phyloP scores from a whole-genome alignment of 2,329 filamentous ascomycete genomes.

The Aspergillus texensis region DNA sequence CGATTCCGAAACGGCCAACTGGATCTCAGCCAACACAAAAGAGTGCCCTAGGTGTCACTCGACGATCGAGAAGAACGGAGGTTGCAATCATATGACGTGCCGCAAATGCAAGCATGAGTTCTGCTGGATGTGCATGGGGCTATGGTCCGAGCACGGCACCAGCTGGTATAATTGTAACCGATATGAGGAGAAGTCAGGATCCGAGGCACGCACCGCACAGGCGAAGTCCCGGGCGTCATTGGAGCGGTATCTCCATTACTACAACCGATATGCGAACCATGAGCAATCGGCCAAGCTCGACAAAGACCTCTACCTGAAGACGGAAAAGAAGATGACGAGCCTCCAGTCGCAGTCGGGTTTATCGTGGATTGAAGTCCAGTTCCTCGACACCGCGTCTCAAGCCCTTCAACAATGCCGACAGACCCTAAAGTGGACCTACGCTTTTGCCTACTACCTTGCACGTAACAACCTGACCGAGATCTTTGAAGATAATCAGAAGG shows the following conservation, averaged over 20 bases:
- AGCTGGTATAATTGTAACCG: conserved; percentile 99
- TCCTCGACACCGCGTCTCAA: conserved; percentile 89
- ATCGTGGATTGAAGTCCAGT: conserved; percentile 99
- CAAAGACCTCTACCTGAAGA: conserved; percentile 93
- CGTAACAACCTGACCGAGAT: conserved; percentile 96
- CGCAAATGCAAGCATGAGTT: conserved; percentile 95
- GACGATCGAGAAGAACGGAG: conserved; percentile 98
- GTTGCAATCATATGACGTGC: conserved; percentile 98
- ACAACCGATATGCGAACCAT: conserved; percentile 98
- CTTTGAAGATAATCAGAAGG: conserved; percentile 98
- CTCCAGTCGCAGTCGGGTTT: conserved; percentile 91
- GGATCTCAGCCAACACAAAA: conserved; percentile 99
- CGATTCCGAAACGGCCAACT: conserved; percentile 97
- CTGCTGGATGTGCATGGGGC: conserved; percentile 99
- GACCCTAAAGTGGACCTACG: conserved; percentile 98
- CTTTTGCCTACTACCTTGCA: conserved; percentile 96
- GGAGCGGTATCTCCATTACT: conserved; percentile 97
- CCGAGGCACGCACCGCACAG: conserved; percentile 87
- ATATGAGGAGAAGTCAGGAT: conserved; percentile 92
- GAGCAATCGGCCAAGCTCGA: conserved; percentile 96
- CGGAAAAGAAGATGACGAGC: conserved; percentile 98
- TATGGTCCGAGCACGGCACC: conserved; percentile 97
- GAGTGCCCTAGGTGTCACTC: conserved; percentile 95
- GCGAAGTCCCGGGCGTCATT: conserved; percentile 86
- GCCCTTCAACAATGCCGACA: conserved; percentile 96